Evolutionary conservation across 228 moss, liverwort and hornwort species (phyloP), one percentile per base, ranked within the genome.

Genomic region (Sphagnum magellanicum): DNA sequence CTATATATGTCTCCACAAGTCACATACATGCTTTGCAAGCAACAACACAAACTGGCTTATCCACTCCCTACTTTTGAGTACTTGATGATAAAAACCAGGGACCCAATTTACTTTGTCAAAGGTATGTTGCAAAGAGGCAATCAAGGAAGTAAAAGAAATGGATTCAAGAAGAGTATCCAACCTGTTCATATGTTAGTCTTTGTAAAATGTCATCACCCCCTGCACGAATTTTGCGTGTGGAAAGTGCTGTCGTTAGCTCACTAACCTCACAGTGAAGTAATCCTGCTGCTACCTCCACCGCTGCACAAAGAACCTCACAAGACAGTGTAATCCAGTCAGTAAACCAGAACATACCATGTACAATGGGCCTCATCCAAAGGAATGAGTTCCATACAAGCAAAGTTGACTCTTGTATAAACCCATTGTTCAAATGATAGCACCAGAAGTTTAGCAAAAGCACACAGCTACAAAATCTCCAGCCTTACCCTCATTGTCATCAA

Each of bases 141-240:
- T 32, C 32, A 32, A 32, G 32, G 32, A 32, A 32, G 32, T 32
- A 32, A 32, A 32, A 32, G 32, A 32, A 32, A 32, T 32, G 32
- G 32, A 32, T 32, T 32, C 32, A 32, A 32, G 32, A 32, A 70
- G 6, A 65, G n/a, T 10, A 53, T 58, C 57, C 8, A 32, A 81
- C 85, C 85, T 86, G 85, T 5, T 76, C 65, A 68, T 74, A 74
- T 6, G 79, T 86, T 48, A 86, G 61, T 7, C 74, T 86, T 61
- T 86, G 85, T 11, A 86, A 75, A 14, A 86, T 86, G 50, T 86
- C 85, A 49, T 86, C 85, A 73, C 69, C 76, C 48, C 85, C 85
- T n/a, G 85, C 85, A 72, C 79, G 81, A 47, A 86, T 86, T 48
- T 79, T 75, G 17, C 85, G 76, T 51, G 79, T 70, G 66, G 79